Evolutionary conservation across 202 grass and related monocot species (phyloP), one percentile per base, ranked within the genome.

Genomic region (Tripidium arundinaceum): DNA sequence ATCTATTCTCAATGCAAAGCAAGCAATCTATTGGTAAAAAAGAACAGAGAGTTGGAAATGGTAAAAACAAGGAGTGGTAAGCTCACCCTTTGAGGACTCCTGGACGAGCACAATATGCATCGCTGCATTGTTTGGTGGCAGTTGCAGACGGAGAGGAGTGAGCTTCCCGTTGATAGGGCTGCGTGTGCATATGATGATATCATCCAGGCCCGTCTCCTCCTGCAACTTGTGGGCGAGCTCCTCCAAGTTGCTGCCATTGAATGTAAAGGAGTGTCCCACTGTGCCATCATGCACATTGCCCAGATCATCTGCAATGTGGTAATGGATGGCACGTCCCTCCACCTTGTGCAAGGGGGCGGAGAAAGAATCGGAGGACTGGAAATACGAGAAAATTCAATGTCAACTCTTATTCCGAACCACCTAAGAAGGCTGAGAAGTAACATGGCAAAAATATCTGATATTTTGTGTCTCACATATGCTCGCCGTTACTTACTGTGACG

Each of bases 111-210:
- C 85, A 55, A 95, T 76, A 58, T 83, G 82, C 96, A 95, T 91
- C 16, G 86, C 76, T 29, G 88, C 77, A 81, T 98, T 98, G 69
- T 91, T 93, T 0, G 92, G 96, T 59, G 96, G 96, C 39, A 98
- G 66, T 43, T 78, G 86, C 13, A 98, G 75, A 46, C 25, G 88
- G 40, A 98, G 88, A 81, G 92, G 90, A 52, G 61, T 66, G 46
- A 99, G 90, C 65, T 88, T 89, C 5, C 81, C 74, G 12, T 77
- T 94, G 80, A 92, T 78, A 45, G 85, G 79, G 62, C 76, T 98
- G 27, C 41, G 80, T 8, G 76, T 81, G 90, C 94, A 94, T 39
- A 94, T 67, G 39, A 98, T 75, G 46, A 94, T 83, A 40, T 86
- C 83, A 33, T 74, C 62, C 6, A 94, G 72, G 10, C 79, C 72